These are phyloP conservation scores for Candida tallmaniae DNA, from an alignment of 805 yeast species.

Conservation along the genomic window DNA sequence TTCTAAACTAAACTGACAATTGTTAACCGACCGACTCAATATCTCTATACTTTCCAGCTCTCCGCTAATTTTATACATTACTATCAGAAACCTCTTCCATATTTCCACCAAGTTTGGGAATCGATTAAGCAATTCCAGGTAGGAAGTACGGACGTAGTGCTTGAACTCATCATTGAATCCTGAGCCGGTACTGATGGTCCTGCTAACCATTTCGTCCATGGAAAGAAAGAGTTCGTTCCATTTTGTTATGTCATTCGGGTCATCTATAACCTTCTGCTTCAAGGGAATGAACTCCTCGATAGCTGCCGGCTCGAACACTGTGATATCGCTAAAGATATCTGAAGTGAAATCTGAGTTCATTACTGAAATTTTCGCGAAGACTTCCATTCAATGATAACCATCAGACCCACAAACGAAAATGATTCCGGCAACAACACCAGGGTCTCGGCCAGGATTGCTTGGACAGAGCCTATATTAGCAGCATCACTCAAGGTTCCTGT, in stretches of 20 bases:
- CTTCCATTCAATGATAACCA: not conserved
- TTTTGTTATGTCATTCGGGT: conserved; percentile 28
- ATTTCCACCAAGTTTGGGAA: conserved; percentile 57
- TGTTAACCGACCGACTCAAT: conserved; percentile 40
- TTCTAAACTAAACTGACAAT: conserved; percentile 56
- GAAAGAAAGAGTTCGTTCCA: conserved; percentile 37
- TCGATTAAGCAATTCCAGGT: conserved; percentile 37
- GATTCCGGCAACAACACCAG: not conserved
- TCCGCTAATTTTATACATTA: conserved; percentile 56
- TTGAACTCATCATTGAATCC: conserved; percentile 16
- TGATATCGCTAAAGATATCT: conserved; percentile 7
- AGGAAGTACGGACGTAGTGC: conserved; percentile 12
- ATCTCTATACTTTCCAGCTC: conserved; percentile 44
- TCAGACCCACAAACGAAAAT: not conserved
- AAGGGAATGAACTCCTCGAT: conserved; percentile 9
- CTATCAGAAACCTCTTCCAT: conserved; percentile 60
- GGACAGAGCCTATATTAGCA: not conserved
- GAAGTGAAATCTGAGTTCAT: conserved; percentile 3
- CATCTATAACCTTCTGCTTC: conserved; percentile 8
- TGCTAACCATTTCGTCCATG: conserved; percentile 20
- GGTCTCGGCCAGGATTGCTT: not conserved
- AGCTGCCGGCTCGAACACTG: not conserved
- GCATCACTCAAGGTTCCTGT: conserved; percentile 13
- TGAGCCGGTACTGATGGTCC: conserved; percentile 9
- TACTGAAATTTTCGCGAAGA: conserved; percentile 1